A percentile compares a stretch with the other conserved stretches of the same genome.
These are phyloP conservation scores for Persicaria tinctoria DNA, from an alignment of 148 eudicot genomes.

Conservation along the genomic window DNA sequence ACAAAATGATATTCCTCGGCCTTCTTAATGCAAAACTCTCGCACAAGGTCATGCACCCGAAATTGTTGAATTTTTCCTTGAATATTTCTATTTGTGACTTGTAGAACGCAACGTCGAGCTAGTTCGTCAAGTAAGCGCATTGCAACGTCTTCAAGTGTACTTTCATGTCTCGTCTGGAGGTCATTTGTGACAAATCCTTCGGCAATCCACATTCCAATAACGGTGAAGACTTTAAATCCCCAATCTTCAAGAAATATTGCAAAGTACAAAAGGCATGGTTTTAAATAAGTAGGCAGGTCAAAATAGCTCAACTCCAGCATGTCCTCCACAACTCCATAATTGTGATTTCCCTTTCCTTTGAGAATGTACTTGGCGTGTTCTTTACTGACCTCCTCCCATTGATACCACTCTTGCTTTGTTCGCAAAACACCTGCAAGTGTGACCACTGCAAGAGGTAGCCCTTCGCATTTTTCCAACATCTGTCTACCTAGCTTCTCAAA, in stretches of 20 bases:
- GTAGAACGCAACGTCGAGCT: conserved; percentile 22
- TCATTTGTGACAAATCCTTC: not conserved
- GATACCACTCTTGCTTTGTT: not conserved
- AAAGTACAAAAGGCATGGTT: not conserved
- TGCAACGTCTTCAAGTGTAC: not conserved
- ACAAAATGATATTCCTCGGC: conserved; percentile 25
- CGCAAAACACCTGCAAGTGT: not conserved
- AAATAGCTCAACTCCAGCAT: conserved; percentile 8
- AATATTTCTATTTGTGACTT: conserved; percentile 18
- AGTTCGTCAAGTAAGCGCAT: not conserved
- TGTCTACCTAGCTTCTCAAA: conserved; percentile 3
- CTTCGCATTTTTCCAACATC: not conserved
- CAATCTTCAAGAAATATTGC: conserved; percentile 1
- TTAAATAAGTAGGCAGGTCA: not conserved
- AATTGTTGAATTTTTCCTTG: conserved; percentile 16
- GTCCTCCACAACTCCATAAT: not conserved
- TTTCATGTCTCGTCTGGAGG: not conserved
- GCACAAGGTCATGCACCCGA: conserved; percentile 23
- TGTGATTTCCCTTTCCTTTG: not conserved
- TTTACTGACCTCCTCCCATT: not conserved
- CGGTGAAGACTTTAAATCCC: not conserved
- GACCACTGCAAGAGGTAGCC: conserved; percentile 1
- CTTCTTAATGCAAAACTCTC: conserved; percentile 23
- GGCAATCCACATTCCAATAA: conserved; percentile 1
- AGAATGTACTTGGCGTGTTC: not conserved